Evolutionary conservation across 2,329 filamentous ascomycete species (phyloP), one percentile per base, ranked within the genome.

Genomic region (Diaporthe helianthi): DNA sequence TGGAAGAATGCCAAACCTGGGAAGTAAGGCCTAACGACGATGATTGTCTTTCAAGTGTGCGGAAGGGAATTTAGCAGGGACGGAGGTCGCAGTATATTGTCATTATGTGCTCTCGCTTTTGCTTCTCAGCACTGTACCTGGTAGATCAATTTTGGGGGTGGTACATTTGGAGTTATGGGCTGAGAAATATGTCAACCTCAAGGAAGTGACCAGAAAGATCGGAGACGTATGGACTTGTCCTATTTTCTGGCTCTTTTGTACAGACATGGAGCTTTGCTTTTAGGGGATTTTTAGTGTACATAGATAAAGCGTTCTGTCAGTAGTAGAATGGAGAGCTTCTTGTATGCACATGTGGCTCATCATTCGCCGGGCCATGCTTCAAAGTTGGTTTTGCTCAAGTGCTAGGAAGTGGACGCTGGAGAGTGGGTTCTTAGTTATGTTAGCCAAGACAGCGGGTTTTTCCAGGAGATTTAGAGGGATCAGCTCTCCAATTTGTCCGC

Each of bases 381-480:
- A n/a, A n/a, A n/a, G n/a, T n/a, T n/a, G n/a, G n/a, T n/a, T n/a
- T n/a, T n/a, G n/a, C n/a, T n/a, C n/a, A n/a, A n/a, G n/a, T 31
- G 36, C 55, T 13, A 17, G 55, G 55, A 46, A 60, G 24, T 46
- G 24, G 55, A 26, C 55, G 24, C 55, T 17, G 24, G 38, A n/a
- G 22, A 41, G 24, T 5, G 52, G 52, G 12, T 60, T 15, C 54
- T 44, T 4, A 24, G 54, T 17, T 29, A 81, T 52, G 71, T 80
- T 63, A 78, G 80, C 73, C 77, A 77, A 68, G 75, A 72, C n/a
- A 73, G 72, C 68, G 71, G 67, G 22, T 52, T 77, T 36, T 49
- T 79, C 2, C 51, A 73, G 55, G 74, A 75, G 51, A 76, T 78
- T 19, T 76, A 78, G 63, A 65, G 65, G 26, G 75, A 77, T 74